Evolutionary conservation across 2,329 filamentous ascomycete genomes (phyloP).

Genomic region (Venturia carpophila): DNA sequence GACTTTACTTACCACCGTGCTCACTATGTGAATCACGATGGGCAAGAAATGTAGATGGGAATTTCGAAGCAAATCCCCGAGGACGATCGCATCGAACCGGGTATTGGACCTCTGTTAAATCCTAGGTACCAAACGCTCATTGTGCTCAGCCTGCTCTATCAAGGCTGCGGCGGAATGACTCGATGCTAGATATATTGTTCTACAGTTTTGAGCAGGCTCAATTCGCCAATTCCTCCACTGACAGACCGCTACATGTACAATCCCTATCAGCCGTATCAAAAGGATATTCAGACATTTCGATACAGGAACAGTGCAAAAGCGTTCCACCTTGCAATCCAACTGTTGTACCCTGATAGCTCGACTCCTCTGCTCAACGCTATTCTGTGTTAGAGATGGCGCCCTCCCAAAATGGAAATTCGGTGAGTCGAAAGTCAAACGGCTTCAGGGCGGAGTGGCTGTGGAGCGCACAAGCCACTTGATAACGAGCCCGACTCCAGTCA

Average conservation of each 20-base stretch:
- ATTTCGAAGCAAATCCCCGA: background rate
- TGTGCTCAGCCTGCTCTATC: conserved; percentile 4
- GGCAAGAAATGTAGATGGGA: background rate
- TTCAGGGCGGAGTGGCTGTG: conserved; percentile 6
- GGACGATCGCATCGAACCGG: conserved; percentile 1
- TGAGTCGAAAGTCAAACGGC: background rate
- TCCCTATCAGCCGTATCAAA: background rate
- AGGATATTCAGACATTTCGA: background rate
- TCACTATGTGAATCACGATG: background rate
- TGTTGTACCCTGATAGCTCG: background rate
- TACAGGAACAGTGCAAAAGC: background rate
- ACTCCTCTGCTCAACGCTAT: background rate
- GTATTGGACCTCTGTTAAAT: conserved; percentile 7
- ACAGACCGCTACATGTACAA: background rate
- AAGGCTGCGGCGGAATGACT: background rate
- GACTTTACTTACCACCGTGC: background rate
- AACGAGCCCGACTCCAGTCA: background rate
- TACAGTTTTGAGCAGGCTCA: background rate
- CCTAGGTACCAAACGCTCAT: background rate
- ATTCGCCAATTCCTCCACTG: background rate
- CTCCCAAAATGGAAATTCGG: background rate
- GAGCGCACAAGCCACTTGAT: background rate
- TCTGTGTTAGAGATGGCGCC: background rate
- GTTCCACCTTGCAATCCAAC: background rate
- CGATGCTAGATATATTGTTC: background rate